phyloP scores from a whole-genome alignment of 2,329 filamentous ascomycete genomes.

The Trematosphaeria pertusa region DNA sequence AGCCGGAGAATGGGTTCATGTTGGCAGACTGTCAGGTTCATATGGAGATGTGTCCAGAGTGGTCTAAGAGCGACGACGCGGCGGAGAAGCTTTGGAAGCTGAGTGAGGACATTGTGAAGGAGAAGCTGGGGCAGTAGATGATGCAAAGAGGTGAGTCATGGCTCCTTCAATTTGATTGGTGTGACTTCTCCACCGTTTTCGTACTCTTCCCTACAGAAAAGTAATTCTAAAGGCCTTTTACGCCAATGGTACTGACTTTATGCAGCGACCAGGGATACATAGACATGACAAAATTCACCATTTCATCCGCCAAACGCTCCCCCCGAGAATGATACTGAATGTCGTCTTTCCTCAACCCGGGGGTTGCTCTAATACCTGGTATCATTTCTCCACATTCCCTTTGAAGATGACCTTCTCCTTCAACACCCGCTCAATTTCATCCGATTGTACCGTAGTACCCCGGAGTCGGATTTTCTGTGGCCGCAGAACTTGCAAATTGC shows the following conservation, averaged over 20 bases:
- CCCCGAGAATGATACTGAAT: too few relatives aligned
- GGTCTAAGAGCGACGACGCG: conserved; percentile 3
- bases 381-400: too few relatives aligned
- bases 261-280: background rate
- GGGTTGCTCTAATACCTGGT: too few relatives aligned
- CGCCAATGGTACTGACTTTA: background rate
- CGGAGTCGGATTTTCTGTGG: too few relatives aligned
- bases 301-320: too few relatives aligned
- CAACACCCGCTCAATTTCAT: too few relatives aligned
- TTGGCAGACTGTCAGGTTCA: conserved; percentile 18
- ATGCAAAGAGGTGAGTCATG: background rate
- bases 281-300: too few relatives aligned
- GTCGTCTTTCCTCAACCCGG: too few relatives aligned
- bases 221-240: background rate
- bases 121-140: background rate
- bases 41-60: background rate
- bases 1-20: conserved; percentile 1
- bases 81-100: conserved; percentile 29
- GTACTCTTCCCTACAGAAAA: background rate
- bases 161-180: background rate
- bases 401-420: too few relatives aligned
- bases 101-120: conserved; percentile 23
- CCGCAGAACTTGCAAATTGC: too few relatives aligned
- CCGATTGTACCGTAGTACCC: too few relatives aligned
- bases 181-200: background rate